Evolutionary conservation across 2,329 filamentous ascomycete species (phyloP).

Genomic region (Ilyonectria sp.): DNA sequence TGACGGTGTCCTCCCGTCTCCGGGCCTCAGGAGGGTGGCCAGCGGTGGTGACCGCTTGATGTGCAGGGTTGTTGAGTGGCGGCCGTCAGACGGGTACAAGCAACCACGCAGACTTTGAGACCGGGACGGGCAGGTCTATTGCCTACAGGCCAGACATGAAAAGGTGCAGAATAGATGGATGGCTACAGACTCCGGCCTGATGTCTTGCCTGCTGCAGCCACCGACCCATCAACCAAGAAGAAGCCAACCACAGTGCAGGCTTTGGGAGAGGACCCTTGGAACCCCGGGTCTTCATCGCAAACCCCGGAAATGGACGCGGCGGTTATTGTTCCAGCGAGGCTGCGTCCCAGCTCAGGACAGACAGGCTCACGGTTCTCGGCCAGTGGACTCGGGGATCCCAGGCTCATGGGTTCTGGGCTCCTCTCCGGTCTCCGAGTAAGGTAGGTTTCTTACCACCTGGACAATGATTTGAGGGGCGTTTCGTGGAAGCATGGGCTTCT

Average conservation of each 20-base stretch:
- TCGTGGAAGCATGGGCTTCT: background rate
- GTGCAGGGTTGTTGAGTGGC: slow-evolving; percentile 5
- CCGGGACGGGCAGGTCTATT: background rate
- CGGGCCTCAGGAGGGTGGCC: slow-evolving; percentile 11
- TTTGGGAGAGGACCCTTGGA: slow-evolving; percentile 3
- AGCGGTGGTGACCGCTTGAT: background rate
- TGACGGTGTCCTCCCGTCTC: slow-evolving; percentile 14
- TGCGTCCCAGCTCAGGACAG: background rate
- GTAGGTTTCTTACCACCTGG: background rate
- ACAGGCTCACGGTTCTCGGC: background rate
- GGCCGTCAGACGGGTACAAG: slow-evolving; percentile 4
- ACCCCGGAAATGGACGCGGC: slow-evolving; percentile 6
- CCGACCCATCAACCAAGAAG: slow-evolving; percentile 10
- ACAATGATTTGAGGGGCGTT: slow-evolving; percentile 4
- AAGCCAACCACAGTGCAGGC: slow-evolving; percentile 17
- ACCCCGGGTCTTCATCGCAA: slow-evolving; percentile 12
- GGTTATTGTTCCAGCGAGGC: background rate
- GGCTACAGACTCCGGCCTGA: background rate
- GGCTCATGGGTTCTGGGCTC: background rate
- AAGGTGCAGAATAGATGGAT: slow-evolving; percentile 5
- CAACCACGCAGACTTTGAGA: background rate
- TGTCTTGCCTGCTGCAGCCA: slow-evolving; percentile 20
- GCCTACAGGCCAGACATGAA: background rate
- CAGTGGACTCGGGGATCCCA: background rate
- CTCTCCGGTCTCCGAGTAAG: background rate